Evolutionary conservation across 345 rosid genomes (phyloP), one percentile per base, ranked within the genome.

Genomic region (Lepidium didymum): DNA sequence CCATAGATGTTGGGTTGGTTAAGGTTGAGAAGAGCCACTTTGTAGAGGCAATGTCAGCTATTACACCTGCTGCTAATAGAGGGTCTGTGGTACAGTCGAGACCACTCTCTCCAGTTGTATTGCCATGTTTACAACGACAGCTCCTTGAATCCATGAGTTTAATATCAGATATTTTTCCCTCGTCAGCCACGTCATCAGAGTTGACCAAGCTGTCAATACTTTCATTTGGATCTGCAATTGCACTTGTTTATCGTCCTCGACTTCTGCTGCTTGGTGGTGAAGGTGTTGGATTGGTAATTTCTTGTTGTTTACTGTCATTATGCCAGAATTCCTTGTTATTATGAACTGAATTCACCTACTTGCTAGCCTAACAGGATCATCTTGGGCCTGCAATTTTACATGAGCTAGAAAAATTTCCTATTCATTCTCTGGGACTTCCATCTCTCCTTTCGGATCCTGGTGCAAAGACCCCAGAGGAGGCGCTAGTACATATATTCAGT

Each of bases 381-480:
- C 87, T 94, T 64, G 99, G 99, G 79, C 99, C 99, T 75, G 96
- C 99, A 43, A 77, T 94, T 75, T 77, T 94, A 59, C 99, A 94
- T 75, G 96, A 94, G 77, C 81, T 94, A 78, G 99, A 94, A 86
- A 94, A 89, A 47, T 89, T 89, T 79, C 99, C 99, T 16, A 91
- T 94, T 68, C 97, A 89, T 74, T 91, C 97, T 47, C 87, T 94
- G 67, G 99, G 99, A 50, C 99, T 94, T 81, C 85, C 97, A 9
- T 87, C 99, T 71, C 96, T 94, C 68, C 96, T 94, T 69, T 94
- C 96, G 13, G 99, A 94, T 85, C 99, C 97, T 64, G 84, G 99
- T 65, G 99, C 99, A 60, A 94, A 94, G 85, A 91, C 96, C 38
- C 95, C 99, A 7, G 99, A 94, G 80, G 99, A 94, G 81, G 99